Evolutionary conservation across 345 rosid species (phyloP).

Genomic region (Populus ilicifolia): DNA sequence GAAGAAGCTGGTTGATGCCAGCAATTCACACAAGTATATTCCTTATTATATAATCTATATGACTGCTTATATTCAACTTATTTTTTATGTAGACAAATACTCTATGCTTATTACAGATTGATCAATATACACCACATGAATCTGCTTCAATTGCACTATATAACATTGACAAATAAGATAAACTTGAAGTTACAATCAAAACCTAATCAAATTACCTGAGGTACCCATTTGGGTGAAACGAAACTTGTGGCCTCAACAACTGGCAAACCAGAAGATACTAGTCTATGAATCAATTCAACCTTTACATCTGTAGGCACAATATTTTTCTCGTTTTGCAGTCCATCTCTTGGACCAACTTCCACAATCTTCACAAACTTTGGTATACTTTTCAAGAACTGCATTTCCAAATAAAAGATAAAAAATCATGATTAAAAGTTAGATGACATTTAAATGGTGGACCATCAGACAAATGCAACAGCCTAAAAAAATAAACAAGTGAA

Average conservation of each 20-base stretch:
- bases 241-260: slow-evolving; percentile 78
- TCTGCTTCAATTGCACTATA: neutral
- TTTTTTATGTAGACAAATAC: neutral
- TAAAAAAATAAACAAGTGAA: neutral
- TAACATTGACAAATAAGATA: neutral
- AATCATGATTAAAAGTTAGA: neutral
- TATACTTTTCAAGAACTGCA: slow-evolving; percentile 47
- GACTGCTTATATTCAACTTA: neutral
- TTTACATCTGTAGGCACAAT: slow-evolving; percentile 50
- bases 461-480: neutral
- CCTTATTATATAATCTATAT: neutral
- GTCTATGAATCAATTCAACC: slow-evolving; percentile 55
- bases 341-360: slow-evolving; percentile 80
- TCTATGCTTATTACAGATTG: neutral
- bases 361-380: slow-evolving; percentile 66
- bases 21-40: neutral
- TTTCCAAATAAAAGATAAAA: slow-evolving; percentile 16
- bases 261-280: slow-evolving; percentile 54
- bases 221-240: slow-evolving; percentile 86
- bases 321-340: slow-evolving; percentile 63
- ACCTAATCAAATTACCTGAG: slow-evolving; percentile 43
- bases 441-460: neutral
- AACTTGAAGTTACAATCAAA: slow-evolving; percentile 5
- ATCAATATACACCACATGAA: neutral
- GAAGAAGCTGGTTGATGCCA: neutral